Conservation (phyloP, 1,139 yeast species). For the Martiniozyma asiatica region DNA sequence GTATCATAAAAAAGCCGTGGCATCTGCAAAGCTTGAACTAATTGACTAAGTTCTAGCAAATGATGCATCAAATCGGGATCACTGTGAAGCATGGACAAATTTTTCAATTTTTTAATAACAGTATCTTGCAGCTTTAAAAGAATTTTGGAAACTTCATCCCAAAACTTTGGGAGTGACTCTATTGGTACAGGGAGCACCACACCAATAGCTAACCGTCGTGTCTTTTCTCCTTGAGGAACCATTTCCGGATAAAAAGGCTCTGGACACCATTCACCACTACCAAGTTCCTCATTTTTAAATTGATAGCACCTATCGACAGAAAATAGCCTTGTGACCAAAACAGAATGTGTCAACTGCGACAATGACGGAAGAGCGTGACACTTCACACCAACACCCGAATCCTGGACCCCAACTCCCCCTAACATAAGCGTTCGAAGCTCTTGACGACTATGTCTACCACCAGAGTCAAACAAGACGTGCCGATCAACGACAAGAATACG, state of each 20-base stretch:
- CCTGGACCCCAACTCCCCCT: conserved; percentile 41
- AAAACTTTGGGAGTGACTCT: too few relatives aligned
- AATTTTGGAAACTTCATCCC: too few relatives aligned
- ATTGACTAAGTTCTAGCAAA: conserved; percentile 45
- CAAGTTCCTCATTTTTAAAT: conserved; percentile 1
- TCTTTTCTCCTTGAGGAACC: conserved; percentile 10
- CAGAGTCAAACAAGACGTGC: conserved; percentile 44
- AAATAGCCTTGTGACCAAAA: conserved; percentile 36
- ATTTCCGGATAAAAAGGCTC: conserved; percentile 11
- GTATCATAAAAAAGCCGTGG: too few relatives aligned
- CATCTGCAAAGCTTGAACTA: conserved; percentile 42
- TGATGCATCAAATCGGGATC: conserved; percentile 22
- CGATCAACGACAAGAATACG: conserved; percentile 33
- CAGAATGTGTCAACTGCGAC: conserved; percentile 24
- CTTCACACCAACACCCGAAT: conserved; percentile 33
- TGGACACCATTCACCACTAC: conserved; percentile 20
- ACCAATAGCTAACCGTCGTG: conserved; percentile 35
- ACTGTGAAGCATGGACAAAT: conserved; percentile 23
- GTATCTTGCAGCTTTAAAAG: too few relatives aligned
- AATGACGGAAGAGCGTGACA: conserved; percentile 36
- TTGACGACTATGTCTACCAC: conserved; percentile 27
- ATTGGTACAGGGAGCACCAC: conserved; percentile 35
- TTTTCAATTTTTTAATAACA: conserved; percentile 40
- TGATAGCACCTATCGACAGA: conserved; percentile 15
- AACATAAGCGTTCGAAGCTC: conserved; percentile 43